A percentile compares a stretch with the other conserved stretches of the same genome.
Evolutionary conservation across 768 basidiomycete genomes (phyloP).

Genomic region (Lentinula edodes): DNA sequence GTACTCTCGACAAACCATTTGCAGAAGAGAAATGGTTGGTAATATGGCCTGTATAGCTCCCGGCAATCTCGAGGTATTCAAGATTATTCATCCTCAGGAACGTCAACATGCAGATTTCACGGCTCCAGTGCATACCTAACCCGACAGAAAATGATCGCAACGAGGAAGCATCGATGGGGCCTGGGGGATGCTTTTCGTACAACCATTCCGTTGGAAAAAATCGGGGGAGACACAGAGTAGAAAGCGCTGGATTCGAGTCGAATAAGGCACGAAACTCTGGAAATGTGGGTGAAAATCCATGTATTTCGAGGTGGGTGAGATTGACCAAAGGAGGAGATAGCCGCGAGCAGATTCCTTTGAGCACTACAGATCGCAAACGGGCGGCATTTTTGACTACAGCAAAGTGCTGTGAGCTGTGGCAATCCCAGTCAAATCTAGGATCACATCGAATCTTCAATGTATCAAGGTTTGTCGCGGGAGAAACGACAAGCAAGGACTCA

Average conservation of each 20-base stretch:
- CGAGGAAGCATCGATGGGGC: conserved; percentile 16
- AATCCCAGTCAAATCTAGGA: background rate
- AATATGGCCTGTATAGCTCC: background rate
- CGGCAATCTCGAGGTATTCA: conserved; percentile 23
- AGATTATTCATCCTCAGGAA: conserved; percentile 20
- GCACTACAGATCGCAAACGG: conserved; percentile 10
- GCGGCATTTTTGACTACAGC: background rate
- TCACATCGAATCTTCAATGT: background rate
- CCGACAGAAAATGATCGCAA: conserved; percentile 20
- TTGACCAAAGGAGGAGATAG: conserved; percentile 2
- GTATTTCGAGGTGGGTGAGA: conserved; percentile 16
- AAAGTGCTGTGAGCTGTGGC: background rate
- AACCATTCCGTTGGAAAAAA: background rate
- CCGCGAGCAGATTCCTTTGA: conserved; percentile 10
- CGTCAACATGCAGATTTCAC: conserved; percentile 16
- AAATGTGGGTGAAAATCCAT: conserved; percentile 10
- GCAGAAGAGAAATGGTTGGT: background rate
- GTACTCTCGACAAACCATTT: background rate
- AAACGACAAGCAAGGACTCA: background rate
- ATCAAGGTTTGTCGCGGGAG: background rate
- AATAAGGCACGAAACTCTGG: conserved; percentile 14
- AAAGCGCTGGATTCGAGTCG: conserved; percentile 7
- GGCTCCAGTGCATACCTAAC: conserved; percentile 7
- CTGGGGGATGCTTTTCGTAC: background rate
- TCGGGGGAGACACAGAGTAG: conserved; percentile 11